Evolutionary conservation across 2,329 filamentous ascomycete genomes (phyloP).

Genomic region (Beauveria sp.): DNA sequence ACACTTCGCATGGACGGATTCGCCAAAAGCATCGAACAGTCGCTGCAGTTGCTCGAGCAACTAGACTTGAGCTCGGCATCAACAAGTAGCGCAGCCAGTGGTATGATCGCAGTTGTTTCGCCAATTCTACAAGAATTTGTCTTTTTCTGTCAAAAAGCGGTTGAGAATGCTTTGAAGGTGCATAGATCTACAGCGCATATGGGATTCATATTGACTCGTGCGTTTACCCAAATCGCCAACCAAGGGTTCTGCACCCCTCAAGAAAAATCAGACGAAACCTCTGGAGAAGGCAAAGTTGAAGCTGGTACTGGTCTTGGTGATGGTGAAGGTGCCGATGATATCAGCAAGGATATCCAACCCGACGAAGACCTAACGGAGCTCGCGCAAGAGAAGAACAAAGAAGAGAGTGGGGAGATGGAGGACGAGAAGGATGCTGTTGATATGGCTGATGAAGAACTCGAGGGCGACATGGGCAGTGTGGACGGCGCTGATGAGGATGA

Average conservation of each 20-base stretch:
- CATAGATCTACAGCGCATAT: slow-evolving; percentile 68
- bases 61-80: slow-evolving; percentile 22
- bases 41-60: slow-evolving; percentile 28
- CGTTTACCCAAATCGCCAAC: slow-evolving; percentile 69
- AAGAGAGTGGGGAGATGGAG: slow-evolving; percentile 59
- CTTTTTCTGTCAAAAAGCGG: slow-evolving; percentile 48
- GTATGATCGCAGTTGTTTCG: slow-evolving; percentile 28
- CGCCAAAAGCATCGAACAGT: slow-evolving; percentile 29
- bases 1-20: slow-evolving; percentile 54
- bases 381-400: slow-evolving; percentile 72
- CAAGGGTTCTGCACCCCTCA: slow-evolving; percentile 89
- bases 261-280: slow-evolving; percentile 66
- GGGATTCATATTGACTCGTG: slow-evolving; percentile 65
- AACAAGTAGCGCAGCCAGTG: slow-evolving; percentile 23
- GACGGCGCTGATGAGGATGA: slow-evolving; percentile 57
- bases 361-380: slow-evolving; percentile 91
- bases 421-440: slow-evolving; percentile 82
- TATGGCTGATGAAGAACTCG: slow-evolving; percentile 85
- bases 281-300: slow-evolving; percentile 73
- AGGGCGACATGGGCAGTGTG: slow-evolving; percentile 67
- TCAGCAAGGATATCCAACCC: slow-evolving; percentile 90
- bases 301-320: slow-evolving; percentile 89
- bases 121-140: slow-evolving; percentile 73
- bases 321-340: slow-evolving; percentile 91
- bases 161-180: slow-evolving; percentile 52